Conservation (phyloP, 805 yeast genomes). For the Wickerhamomyces rabaulensis region DNA sequence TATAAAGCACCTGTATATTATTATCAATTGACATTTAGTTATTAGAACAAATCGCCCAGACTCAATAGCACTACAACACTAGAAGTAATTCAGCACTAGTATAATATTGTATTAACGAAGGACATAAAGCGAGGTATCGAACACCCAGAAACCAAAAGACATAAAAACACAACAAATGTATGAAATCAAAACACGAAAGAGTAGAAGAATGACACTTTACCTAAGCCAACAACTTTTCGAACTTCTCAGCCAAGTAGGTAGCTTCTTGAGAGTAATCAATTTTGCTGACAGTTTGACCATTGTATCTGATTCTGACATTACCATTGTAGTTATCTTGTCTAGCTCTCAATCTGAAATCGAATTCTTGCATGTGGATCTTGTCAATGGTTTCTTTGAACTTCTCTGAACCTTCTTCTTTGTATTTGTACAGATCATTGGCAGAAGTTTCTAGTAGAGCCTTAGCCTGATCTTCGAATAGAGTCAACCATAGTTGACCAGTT, state of each 20-base stretch:
- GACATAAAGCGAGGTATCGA: background rate
- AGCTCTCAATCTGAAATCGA: constrained; percentile 71
- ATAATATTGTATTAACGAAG: background rate
- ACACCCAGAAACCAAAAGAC: background rate
- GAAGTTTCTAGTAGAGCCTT: constrained; percentile 55
- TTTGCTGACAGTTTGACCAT: constrained; percentile 47
- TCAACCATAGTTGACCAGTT: constrained; percentile 81
- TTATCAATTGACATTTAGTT: background rate
- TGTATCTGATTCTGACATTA: constrained; percentile 67
- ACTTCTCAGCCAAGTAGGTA: constrained; percentile 43
- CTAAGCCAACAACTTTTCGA: constrained; percentile 19
- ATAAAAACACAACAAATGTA: background rate
- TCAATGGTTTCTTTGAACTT: constrained; percentile 41
- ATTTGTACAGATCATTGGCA: constrained; percentile 51
- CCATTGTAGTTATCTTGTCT: constrained; percentile 83
- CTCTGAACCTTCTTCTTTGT: constrained; percentile 42
- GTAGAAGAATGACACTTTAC: background rate
- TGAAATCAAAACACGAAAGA: background rate
- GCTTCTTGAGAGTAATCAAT: constrained; percentile 57
- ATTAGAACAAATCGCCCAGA: no score
- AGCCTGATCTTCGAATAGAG: constrained; percentile 85
- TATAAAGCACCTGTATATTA: background rate
- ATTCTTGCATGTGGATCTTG: constrained; percentile 60
- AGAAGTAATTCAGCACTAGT: no score
- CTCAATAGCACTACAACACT: no score